Evolutionary conservation across 139 green algal genomes (phyloP).

Genomic region (Tetradesmus lagerheimii): DNA sequence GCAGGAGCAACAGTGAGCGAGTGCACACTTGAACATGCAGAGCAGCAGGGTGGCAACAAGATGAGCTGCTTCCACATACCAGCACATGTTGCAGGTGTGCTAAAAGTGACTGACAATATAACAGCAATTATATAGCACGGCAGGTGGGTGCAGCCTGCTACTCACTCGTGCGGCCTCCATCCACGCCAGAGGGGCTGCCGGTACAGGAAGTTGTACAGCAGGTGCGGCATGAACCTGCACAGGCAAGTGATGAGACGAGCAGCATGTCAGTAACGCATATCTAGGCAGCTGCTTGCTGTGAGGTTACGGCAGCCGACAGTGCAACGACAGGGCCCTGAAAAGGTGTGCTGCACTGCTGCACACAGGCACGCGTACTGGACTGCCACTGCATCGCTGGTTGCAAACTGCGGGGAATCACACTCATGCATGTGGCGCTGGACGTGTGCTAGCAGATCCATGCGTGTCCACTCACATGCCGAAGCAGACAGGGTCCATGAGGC

Average conservation of each 20-base stretch:
- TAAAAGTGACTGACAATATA: no score
- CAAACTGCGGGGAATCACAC: neutral
- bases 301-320: no score
- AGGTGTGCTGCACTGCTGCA: no score
- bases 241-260: neutral
- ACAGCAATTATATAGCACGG: no score
- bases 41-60: no score
- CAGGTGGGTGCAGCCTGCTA: neutral
- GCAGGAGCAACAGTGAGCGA: neutral
- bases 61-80: neutral
- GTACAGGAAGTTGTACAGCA: slow-evolving; percentile 51
- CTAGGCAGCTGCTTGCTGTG: neutral
- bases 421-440: neutral
- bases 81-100: neutral
- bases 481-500: slow-evolving; percentile 74
- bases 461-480: slow-evolving; percentile 67
- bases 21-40: neutral
- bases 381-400: neutral
- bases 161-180: slow-evolving; percentile 28
- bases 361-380: neutral
- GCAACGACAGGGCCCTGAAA: no score
- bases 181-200: neutral
- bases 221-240: slow-evolving; percentile 45
- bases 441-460: neutral
- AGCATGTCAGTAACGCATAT: neutral